Percentiles rank a stretch among this genome's conserved stretches.
phyloP scores from a whole-genome alignment of 2,329 filamentous ascomycete genomes.

The Hypoxylon sp. region DNA sequence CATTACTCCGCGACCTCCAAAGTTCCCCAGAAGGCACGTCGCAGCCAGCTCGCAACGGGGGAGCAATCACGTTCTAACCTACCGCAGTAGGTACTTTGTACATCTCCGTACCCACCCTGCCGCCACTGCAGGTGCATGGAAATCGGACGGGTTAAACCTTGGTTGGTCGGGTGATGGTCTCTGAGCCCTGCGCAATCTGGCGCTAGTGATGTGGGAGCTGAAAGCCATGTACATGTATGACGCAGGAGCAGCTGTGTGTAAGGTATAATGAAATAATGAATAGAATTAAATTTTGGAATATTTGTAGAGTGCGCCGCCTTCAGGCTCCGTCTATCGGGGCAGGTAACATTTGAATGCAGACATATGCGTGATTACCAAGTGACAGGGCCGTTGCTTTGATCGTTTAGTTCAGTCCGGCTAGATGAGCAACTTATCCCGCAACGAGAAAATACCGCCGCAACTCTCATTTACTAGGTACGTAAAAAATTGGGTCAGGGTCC shows the following conservation, averaged over 20 bases:
- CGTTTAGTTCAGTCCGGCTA: background rate
- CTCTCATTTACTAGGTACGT: slow-evolving; percentile 8
- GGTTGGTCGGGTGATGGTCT: slow-evolving; percentile 20
- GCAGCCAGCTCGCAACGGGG: background rate
- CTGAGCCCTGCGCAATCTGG: slow-evolving; percentile 1
- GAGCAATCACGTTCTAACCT: background rate
- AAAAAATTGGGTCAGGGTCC: slow-evolving; percentile 17
- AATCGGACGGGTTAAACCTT: slow-evolving; percentile 6
- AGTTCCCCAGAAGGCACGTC: slow-evolving; percentile 29
- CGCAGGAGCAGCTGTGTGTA: slow-evolving; percentile 8
- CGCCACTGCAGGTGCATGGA: background rate
- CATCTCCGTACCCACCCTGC: background rate
- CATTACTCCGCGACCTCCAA: slow-evolving; percentile 30
- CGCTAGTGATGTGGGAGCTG: slow-evolving; percentile 22
- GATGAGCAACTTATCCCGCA: slow-evolving; percentile 11
- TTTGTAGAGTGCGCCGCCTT: background rate
- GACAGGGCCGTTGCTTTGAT: background rate
- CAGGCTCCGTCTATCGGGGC: background rate
- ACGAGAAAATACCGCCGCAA: slow-evolving; percentile 20
- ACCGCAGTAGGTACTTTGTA: background rate
- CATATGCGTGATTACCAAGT: background rate
- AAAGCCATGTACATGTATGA: slow-evolving; percentile 11
- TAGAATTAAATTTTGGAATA: no score
- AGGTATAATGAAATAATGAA: no score
- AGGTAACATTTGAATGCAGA: background rate